Base-by-base conservation (phyloP, 2,329 filamentous ascomycete species). In the Anisogramma anomala region DNA sequence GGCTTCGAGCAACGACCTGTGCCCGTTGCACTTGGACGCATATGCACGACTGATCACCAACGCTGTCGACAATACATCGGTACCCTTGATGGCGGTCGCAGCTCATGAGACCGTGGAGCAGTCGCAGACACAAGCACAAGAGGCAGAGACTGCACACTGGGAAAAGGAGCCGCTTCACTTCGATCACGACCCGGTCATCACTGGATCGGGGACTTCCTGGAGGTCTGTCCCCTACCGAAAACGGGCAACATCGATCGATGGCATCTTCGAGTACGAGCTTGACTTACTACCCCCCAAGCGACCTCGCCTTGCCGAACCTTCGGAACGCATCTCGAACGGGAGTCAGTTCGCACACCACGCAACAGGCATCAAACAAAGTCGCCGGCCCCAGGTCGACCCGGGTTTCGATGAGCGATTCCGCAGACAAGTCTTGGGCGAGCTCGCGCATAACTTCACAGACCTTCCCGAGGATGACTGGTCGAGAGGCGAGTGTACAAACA, bases 401-500 rank as follows among this genome's bases (percentile, higher is more conserved):
- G 33, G 20, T 5, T 37, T 30, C 18, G 39, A 47, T 17, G 37
- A 47, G n/a, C 14, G 18, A n/a, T 47, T 45, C 14, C 32, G 45
- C 25, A 37, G 23, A 13, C 36, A 45, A 22, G 42, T 47, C n/a
- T 31, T 47, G 3, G n/a, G 8, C 10, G 45, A 47, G 35, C 30
- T 47, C 2, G 42, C 33, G 9, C 31, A 36, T 22, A 26, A 37
- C 4, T 47, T 47, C 26, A 47, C 45, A n/a, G 39, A 47, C 17
- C 28, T 33, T 15, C 42, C 42, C 22, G 45, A 47, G 33, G 42
- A 39, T 17, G 45, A 47, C 26, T 45, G 41, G 41, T 39, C 39
- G 10, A 35, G 45, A 23, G 45, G 45, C 9, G 45, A 47, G 25
- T 41, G 38, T 8, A 47, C 45, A 4, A 45, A 47, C 7, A 44